Evolutionary conservation across 2,329 filamentous ascomycete species (phyloP), one percentile per base, ranked within the genome.

Genomic region (Colletotrichum echinochloae): DNA sequence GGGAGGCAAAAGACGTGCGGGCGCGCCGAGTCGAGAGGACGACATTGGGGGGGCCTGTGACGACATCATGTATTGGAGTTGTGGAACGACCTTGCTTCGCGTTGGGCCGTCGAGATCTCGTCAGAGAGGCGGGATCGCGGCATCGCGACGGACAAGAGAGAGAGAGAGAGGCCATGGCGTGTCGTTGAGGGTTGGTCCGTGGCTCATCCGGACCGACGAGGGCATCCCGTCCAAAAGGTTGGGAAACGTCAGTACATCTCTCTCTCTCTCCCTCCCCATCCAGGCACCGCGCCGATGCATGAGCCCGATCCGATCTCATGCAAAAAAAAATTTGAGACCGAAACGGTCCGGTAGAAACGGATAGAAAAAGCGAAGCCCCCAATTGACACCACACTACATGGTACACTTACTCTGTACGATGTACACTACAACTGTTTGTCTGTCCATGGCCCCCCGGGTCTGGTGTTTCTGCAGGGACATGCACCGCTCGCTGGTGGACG

Each of bases 181-280:
- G 8, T 44, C 41, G 41, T 44, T n/a, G n/a, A 67, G 44, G 23
- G 67, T 54, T 63, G 67, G 64, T 59, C 67, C 52, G 64, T 63
- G 67, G 35, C 48, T 30, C 3, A 52, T 35, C 9, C 30, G 28
- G 49, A 54, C 12, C 41, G 61, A 41, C 39, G 20, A 46, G 30
- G 41, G 5, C 18, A 35, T 35, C 28, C 51, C 20, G 30, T 20
- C 4, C 7, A 33, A 26, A n/a, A n/a, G n/a, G 6, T 30, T 16
- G 39, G 23, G 11, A 46, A 46, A 41, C 20, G 48, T n/a, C 33
- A 37, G 30, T 20, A n/a, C 26, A 56, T 48, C 20, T n/a, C n/a
- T n/a, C n/a, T n/a, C n/a, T n/a, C n/a, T n/a, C n/a, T n/a, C n/a
- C n/a, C n/a, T n/a, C n/a, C n/a, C n/a, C n/a, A n/a, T n/a, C n/a